Conservation (phyloP, 306 rosid species). For the Corylus americana region DNA sequence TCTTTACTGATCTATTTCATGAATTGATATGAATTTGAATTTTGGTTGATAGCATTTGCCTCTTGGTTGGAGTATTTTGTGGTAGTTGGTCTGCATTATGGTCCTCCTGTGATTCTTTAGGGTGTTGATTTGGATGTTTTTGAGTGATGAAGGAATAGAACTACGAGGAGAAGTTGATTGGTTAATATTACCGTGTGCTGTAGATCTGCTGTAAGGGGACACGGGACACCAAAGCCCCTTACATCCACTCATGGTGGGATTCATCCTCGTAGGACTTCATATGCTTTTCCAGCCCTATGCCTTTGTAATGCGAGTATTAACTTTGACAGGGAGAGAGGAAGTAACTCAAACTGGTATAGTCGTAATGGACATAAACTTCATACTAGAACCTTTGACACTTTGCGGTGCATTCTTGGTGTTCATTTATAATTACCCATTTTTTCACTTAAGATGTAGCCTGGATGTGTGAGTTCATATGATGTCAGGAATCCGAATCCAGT, state of each 20-base stretch:
- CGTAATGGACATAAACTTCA: not conserved
- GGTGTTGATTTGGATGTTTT: not conserved
- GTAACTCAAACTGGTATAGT: not conserved
- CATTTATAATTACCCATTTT: not conserved
- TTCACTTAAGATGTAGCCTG: not conserved
- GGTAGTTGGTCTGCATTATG: not conserved
- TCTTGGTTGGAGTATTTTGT: not conserved
- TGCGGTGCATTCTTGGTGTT: not conserved
- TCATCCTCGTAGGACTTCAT: not conserved
- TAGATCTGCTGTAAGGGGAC: not conserved
- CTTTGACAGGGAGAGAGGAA: not conserved
- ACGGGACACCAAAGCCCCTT: not conserved
- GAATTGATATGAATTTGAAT: slow-evolving; percentile 6
- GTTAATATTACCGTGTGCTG: not conserved
- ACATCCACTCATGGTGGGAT: not conserved
- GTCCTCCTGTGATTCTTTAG: not conserved
- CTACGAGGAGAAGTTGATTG: not conserved
- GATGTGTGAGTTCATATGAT: not conserved
- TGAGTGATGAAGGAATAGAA: not conserved
- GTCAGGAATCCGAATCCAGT: not conserved
- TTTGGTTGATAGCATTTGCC: not conserved
- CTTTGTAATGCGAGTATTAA: not conserved
- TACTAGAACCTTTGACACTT: not conserved
- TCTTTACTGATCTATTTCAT: not conserved
- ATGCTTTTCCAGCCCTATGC: not conserved